phyloP scores from a whole-genome alignment of 257 asterid genomes.

The Solanum piurae region DNA sequence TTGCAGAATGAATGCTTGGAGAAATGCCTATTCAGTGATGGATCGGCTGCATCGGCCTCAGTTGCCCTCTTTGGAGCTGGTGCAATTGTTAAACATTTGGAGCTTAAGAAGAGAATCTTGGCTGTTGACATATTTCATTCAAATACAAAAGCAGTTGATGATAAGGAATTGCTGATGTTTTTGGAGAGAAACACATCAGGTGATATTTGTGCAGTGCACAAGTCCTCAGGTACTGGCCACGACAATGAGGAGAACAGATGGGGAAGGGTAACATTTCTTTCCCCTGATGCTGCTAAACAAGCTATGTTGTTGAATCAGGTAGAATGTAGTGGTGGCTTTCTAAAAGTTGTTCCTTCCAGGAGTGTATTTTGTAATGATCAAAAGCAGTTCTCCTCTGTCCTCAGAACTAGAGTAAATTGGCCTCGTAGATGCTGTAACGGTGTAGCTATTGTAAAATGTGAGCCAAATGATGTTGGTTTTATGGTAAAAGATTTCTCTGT shows the following conservation, averaged over 20 bases:
- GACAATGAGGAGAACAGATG: slow-evolving; percentile 52
- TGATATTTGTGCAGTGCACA: slow-evolving; percentile 47
- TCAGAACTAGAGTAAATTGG: slow-evolving; percentile 73
- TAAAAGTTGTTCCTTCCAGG: slow-evolving; percentile 54
- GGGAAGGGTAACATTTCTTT: slow-evolving; percentile 83
- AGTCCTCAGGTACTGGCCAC: slow-evolving; percentile 25
- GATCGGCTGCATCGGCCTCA: slow-evolving; percentile 38
- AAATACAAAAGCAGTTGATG: slow-evolving; percentile 26
- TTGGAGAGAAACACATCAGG: slow-evolving; percentile 52
- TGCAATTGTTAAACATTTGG: slow-evolving; percentile 79
- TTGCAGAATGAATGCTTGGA: slow-evolving; percentile 70
- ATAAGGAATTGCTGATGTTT: slow-evolving; percentile 54
- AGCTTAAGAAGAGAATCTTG: slow-evolving; percentile 66
- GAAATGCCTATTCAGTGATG: slow-evolving; percentile 52
- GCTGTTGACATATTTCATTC: slow-evolving; percentile 69
- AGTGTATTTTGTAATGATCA: slow-evolving; percentile 33
- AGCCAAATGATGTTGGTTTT: slow-evolving; percentile 35
- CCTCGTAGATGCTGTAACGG: slow-evolving; percentile 88
- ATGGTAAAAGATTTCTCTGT: slow-evolving; percentile 39
- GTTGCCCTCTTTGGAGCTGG: slow-evolving; percentile 89
- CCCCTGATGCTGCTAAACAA: slow-evolving; percentile 70
- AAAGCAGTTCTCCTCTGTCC: slow-evolving; percentile 31
- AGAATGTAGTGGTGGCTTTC: slow-evolving; percentile 40
- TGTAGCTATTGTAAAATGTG: slow-evolving; percentile 54
- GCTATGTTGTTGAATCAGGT: slow-evolving; percentile 36